Evolutionary conservation across 805 yeast species (phyloP).

Genomic region (Kodamaea leandrae): DNA sequence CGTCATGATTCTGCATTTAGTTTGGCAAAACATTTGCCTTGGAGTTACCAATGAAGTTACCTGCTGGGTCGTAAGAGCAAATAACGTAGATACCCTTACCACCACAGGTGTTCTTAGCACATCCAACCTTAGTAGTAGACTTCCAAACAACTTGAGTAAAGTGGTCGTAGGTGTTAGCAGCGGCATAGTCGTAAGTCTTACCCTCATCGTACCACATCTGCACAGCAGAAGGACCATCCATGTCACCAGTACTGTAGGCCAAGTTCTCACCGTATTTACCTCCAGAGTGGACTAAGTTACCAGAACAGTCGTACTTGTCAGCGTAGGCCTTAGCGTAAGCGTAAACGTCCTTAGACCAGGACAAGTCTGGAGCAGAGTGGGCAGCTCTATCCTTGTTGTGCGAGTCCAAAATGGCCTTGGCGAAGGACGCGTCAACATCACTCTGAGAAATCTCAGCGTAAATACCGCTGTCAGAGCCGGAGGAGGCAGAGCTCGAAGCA

Average conservation of each 20-base stretch:
- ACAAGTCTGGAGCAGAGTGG: conserved; percentile 50
- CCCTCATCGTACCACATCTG: conserved; percentile 44
- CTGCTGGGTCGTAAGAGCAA: conserved; percentile 74
- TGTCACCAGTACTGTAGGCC: conserved; percentile 21
- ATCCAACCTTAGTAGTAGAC: conserved; percentile 59
- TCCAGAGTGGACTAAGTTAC: conserved; percentile 31
- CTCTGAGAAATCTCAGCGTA: conserved; percentile 18
- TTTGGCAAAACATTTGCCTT: conserved; percentile 13
- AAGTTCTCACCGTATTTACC: conserved; percentile 40
- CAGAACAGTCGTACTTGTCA: conserved; percentile 19
- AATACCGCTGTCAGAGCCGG: conserved; percentile 18
- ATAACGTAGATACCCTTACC: conserved; percentile 57
- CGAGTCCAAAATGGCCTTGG: conserved; percentile 47
- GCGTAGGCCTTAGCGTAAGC: conserved; percentile 51
- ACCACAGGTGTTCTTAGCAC: conserved; percentile 64
- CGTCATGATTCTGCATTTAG: conserved; percentile 7
- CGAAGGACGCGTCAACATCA: conserved; percentile 31
- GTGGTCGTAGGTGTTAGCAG: conserved; percentile 49
- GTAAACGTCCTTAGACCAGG: conserved; percentile 56
- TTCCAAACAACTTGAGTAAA: conserved; percentile 83
- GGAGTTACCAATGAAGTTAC: conserved; percentile 56
- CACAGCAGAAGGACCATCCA: conserved; percentile 29
- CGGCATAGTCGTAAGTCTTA: conserved; percentile 19
- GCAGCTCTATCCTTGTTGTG: conserved; percentile 59
- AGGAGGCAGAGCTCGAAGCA: conserved; percentile 12